These are phyloP conservation scores for Dothistroma septosporum DNA, from an alignment of 2,329 filamentous ascomycete species.

Conservation along the genomic window DNA sequence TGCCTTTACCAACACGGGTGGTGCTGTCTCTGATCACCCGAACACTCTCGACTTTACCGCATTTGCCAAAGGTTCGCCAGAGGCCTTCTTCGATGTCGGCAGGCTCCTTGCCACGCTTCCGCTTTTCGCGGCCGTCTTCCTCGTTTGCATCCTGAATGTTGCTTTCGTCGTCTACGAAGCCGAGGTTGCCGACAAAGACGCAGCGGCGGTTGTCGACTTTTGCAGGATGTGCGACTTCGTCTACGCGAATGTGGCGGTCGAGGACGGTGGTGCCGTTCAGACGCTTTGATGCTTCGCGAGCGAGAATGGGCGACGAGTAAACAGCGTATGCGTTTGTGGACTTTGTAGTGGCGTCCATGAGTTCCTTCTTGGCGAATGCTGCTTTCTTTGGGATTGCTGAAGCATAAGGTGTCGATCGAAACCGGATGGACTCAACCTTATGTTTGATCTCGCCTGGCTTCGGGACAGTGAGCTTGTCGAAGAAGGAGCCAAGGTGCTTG, in stretches of 20 bases:
- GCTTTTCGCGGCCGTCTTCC: conserved; percentile 55
- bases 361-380: conserved; percentile 83
- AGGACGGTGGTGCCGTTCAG: conserved; percentile 83
- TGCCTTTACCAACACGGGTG: conserved; percentile 91
- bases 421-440: conserved; percentile 85
- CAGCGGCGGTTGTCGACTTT: conserved; percentile 81
- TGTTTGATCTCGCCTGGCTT: conserved; percentile 49
- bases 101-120: conserved; percentile 68
- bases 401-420: conserved; percentile 86
- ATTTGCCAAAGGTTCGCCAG: conserved; percentile 74
- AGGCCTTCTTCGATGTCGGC: conserved; percentile 90
- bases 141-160: conserved; percentile 58
- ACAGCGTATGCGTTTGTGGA: conserved; percentile 94
- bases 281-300: conserved; percentile 67
- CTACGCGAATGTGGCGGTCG: conserved; percentile 82
- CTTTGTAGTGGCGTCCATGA: conserved; percentile 87
- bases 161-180: conserved; percentile 90
- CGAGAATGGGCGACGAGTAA: conserved; percentile 70
- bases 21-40: conserved; percentile 84
- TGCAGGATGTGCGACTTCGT: conserved; percentile 83
- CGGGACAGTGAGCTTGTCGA: conserved; percentile 51
- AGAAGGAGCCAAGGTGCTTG: conserved; percentile 71
- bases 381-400: conserved; percentile 83
- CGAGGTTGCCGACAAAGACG: conserved; percentile 93
- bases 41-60: conserved; percentile 84